Evolutionary conservation across 2,329 filamentous ascomycete species (phyloP).

Genomic region (Trichoderma guizhouense): DNA sequence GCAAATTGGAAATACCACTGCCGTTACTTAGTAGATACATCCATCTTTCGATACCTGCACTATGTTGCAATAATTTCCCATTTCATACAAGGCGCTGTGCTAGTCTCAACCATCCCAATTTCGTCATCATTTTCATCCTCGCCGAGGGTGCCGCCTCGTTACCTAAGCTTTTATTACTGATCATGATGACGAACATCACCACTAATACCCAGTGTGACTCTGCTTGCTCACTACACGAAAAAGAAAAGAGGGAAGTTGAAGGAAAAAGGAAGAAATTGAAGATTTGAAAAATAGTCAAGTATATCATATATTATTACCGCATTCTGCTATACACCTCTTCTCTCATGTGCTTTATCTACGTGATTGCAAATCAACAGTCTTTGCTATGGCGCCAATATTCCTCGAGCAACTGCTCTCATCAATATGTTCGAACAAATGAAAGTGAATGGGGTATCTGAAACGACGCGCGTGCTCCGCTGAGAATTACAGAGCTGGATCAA

Average conservation of each 20-base stretch:
- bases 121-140: not conserved
- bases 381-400: not conserved
- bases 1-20: not conserved
- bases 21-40: not conserved
- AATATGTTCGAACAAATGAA: constrained; percentile 6
- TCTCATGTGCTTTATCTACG: not conserved
- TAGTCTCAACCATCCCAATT: not conserved
- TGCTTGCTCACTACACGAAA: not conserved
- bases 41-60: not conserved
- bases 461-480: constrained; percentile 4
- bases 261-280: not conserved
- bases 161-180: not conserved
- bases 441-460: constrained; percentile 15
- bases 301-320: not conserved
- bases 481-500: not conserved
- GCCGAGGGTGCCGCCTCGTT: not conserved
- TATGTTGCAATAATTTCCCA: not conserved
- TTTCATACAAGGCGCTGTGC: not conserved
- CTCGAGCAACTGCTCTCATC: not conserved
- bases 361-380: not conserved
- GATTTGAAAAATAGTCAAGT: not conserved
- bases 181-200: not conserved
- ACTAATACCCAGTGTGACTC: not conserved
- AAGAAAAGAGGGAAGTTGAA: not conserved
- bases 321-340: not conserved